phyloP scores from a whole-genome alignment of 2,329 filamentous ascomycete species.

The Fusarium guadeloupense region DNA sequence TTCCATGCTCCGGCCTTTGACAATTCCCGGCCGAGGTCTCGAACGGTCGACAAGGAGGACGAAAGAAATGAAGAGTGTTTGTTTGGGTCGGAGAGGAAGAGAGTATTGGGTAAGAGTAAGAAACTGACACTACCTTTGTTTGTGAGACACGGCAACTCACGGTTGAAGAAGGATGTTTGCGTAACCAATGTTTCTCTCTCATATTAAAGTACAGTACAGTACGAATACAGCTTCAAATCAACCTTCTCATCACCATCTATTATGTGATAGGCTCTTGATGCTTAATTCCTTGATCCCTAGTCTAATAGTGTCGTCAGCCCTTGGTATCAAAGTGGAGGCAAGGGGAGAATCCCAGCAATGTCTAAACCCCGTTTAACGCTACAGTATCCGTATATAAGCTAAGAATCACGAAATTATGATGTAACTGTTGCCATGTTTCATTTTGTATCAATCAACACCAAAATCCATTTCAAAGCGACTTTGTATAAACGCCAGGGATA shows the following conservation, averaged over 20 bases:
- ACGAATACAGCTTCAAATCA: neutral
- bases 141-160: neutral
- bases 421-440: conserved; percentile 1
- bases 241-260: too few relatives aligned
- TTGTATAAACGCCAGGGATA: conserved; percentile 15
- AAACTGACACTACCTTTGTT: neutral
- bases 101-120: too few relatives aligned
- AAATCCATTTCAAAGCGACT: neutral
- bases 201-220: neutral
- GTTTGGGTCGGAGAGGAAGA: neutral
- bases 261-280: too few relatives aligned
- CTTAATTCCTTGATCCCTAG: neutral
- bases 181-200: neutral
- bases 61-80: neutral
- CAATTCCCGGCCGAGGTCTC: neutral
- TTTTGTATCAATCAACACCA: neutral
- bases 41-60: neutral
- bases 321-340: conserved; percentile 14
- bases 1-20: conserved; percentile 3
- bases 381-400: too few relatives aligned
- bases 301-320: conserved; percentile 11
- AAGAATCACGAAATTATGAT: conserved; percentile 17
- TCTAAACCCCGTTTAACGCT: too few relatives aligned
- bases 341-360: neutral
- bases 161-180: too few relatives aligned